Evolutionary conservation across 2,329 filamentous ascomycete species (phyloP).

Genomic region (Neurospora sp.): DNA sequence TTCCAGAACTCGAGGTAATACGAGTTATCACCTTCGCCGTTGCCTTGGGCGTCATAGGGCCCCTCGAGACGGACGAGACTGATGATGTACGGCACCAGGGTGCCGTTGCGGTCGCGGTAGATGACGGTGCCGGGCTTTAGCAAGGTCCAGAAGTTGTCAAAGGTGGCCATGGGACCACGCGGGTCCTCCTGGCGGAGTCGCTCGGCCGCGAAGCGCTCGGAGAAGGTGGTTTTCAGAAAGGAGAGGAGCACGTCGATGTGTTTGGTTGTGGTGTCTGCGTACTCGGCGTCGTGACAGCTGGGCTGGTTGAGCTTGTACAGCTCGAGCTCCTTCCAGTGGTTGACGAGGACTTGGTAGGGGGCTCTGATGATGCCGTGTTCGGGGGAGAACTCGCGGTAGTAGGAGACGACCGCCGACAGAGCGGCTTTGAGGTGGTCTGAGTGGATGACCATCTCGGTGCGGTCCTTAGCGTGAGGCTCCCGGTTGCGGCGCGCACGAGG

Average conservation of each 20-base stretch:
- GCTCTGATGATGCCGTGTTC: constrained; percentile 30
- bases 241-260: constrained; percentile 36
- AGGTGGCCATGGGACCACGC: constrained; percentile 31
- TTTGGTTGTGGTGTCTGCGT: constrained; percentile 28
- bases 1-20: constrained; percentile 32
- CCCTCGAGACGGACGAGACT: constrained; percentile 20
- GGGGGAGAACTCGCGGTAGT: constrained; percentile 34
- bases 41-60: not conserved
- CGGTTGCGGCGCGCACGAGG: not conserved
- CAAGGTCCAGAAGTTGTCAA: constrained; percentile 36
- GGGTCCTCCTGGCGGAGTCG: constrained; percentile 28
- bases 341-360: constrained; percentile 39
- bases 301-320: constrained; percentile 33
- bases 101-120: constrained; percentile 30
- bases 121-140: constrained; percentile 36
- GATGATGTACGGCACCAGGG: constrained; percentile 33
- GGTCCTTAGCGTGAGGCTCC: constrained; percentile 21
- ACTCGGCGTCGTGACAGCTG: constrained; percentile 29
- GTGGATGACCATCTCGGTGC: constrained; percentile 33
- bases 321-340: constrained; percentile 34
- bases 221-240: constrained; percentile 32
- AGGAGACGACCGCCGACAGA: constrained; percentile 36
- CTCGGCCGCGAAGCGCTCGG: constrained; percentile 30
- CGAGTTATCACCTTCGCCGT: constrained; percentile 1
- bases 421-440: constrained; percentile 37